These are phyloP conservation scores for Isatis tinctoria DNA, from an alignment of 345 rosid genomes.

Conservation along the genomic window DNA sequence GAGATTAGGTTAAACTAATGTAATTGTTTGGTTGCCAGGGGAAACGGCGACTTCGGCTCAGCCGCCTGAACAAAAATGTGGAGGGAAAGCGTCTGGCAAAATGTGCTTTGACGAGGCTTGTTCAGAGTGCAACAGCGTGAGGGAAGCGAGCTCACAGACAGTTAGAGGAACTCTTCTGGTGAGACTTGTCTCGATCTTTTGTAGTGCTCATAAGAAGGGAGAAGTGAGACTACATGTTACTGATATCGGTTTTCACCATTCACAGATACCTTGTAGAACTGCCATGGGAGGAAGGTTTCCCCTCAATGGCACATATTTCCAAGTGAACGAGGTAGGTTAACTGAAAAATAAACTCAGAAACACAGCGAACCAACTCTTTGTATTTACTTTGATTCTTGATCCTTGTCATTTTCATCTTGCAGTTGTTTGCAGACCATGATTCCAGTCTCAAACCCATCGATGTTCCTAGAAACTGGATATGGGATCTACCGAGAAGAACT, in stretches of 20 bases:
- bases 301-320: conserved; percentile 89
- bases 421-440: conserved; percentile 86
- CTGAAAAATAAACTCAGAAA: background rate
- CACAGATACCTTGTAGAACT: conserved; percentile 90
- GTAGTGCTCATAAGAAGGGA: background rate
- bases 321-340: conserved; percentile 93
- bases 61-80: conserved; percentile 52
- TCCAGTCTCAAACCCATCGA: conserved; percentile 72
- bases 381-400: background rate
- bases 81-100: conserved; percentile 43
- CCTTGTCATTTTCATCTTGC: conserved; percentile 29
- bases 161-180: conserved; percentile 92
- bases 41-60: conserved; percentile 77
- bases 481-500: conserved; percentile 69
- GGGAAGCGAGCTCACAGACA: conserved; percentile 66
- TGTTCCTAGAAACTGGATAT: conserved; percentile 72
- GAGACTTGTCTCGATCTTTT: conserved; percentile 29
- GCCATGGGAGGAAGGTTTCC: conserved; percentile 98
- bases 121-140: conserved; percentile 62
- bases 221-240: background rate
- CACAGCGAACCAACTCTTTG: background rate
- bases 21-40: conserved; percentile 42
- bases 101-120: conserved; percentile 68
- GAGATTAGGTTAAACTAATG: background rate
- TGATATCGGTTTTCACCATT: conserved; percentile 21